phyloP scores from a whole-genome alignment of 495 filamentous ascomycete species.

The Hyaloscypha finlandica region DNA sequence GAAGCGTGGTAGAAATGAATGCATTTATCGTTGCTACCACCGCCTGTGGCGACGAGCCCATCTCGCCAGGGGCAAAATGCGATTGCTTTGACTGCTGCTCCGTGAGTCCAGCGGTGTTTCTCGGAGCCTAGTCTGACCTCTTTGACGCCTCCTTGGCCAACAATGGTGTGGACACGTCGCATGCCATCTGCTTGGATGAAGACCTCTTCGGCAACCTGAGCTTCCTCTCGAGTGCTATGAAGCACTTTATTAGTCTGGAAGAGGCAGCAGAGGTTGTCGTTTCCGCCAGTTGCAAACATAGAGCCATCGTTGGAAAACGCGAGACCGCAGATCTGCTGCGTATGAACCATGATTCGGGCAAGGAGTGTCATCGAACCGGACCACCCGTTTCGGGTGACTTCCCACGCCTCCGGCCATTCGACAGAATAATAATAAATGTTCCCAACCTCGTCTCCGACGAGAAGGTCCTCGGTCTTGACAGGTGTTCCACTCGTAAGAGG shows the following conservation, averaged over 20 bases:
- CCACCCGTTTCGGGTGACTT: conserved; percentile 63
- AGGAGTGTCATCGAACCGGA: conserved; percentile 75
- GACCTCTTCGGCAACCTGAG: conserved; percentile 11
- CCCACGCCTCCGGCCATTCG: conserved; percentile 73
- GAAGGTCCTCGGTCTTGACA: conserved; percentile 72
- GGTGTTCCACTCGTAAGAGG: conserved; percentile 35
- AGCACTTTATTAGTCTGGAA: conserved; percentile 71
- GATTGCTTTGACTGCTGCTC: conserved; percentile 93
- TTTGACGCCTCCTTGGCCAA: conserved; percentile 26
- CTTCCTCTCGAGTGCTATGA: conserved; percentile 13
- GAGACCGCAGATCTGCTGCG: conserved; percentile 89
- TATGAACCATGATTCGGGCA: conserved; percentile 75
- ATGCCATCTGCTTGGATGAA: conserved; percentile 18
- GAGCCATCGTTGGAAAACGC: conserved; percentile 80
- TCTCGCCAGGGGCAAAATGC: conserved; percentile 96
- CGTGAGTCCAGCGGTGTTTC: conserved; percentile 74
- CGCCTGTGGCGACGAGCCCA: conserved; percentile 85
- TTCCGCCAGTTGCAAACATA: conserved; percentile 84
- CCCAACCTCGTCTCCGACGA: conserved; percentile 87
- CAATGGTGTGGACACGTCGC: conserved; percentile 24
- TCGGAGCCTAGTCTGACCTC: conserved; percentile 51
- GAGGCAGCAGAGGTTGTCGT: conserved; percentile 86
- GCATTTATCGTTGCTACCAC: conserved; percentile 89
- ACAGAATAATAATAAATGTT: conserved; percentile 85
- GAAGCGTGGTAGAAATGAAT: conserved; percentile 94